Evolutionary conservation across 345 rosid species (phyloP), one percentile per base, ranked within the genome.

Genomic region (Garcia nutans): DNA sequence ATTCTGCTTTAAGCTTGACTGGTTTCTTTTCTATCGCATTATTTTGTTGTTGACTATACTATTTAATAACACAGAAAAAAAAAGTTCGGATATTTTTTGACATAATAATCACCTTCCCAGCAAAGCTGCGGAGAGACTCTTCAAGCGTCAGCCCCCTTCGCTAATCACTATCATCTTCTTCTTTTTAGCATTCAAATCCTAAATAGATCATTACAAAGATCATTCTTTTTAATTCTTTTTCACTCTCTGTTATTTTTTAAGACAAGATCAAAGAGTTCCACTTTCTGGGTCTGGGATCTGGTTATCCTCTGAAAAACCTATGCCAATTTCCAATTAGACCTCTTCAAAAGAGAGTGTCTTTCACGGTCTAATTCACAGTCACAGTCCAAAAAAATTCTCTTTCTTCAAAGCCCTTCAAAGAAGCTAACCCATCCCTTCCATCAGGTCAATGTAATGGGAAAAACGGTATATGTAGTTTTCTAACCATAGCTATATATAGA

Each of bases 371-470:
- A 47, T 10, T 56, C n/a, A 37, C 24, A 47, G 50, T 47, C 50
- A 47, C 50, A 11, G 2, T 47, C 33, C 74, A 62, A 52, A 6
- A 56, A 50, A 76, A 61, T 61, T 62, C 63, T 15, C 56, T 17
- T 67, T 77, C 70, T 31, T 20, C 2, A 54, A 11, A 77, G 37
- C 71, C 80, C 65, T 77, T 77, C 75, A 77, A 77, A 77, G 65
- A 57, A 65, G 60, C 20, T 17, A 9, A 20, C 59, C 24, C 15
- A 23, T 55, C 50, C 74, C 45, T 16, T 6, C 41, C 41, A 37
- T 37, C 41, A 19, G 54, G 26, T 72, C 60, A 60, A 73, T 82
- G 87, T 83, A 78, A 82, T 74, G 54, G 50, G 76, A 74, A 81
- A 47, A 74, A 73, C 3, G 54, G 13, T 24, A 42, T n/a, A 20